Evolutionary conservation across 2,329 filamentous ascomycete species (phyloP).

Genomic region (Colletotrichum salicis): DNA sequence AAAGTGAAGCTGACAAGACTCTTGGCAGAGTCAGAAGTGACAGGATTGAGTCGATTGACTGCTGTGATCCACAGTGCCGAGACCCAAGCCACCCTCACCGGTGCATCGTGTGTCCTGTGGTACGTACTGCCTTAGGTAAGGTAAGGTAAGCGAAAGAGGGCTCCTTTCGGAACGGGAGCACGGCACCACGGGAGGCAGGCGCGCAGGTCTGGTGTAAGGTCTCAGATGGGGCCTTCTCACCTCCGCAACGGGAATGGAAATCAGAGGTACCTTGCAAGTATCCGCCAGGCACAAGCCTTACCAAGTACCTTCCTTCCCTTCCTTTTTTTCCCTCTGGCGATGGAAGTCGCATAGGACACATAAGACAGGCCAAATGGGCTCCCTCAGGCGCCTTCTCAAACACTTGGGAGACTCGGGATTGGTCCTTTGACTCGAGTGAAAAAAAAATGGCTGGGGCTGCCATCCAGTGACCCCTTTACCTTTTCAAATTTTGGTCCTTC

Average conservation of each 20-base stretch:
- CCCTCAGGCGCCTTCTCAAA: slow-evolving; percentile 3
- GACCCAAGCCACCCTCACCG: slow-evolving; percentile 25
- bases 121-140: not conserved
- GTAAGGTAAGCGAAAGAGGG: not conserved
- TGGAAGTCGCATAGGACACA: not conserved
- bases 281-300: not conserved
- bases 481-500: not conserved
- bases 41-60: not conserved
- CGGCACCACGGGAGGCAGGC: too few species aligned
- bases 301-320: not conserved
- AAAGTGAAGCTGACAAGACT: slow-evolving; percentile 21
- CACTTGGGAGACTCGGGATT: not conserved
- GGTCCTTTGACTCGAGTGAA: not conserved
- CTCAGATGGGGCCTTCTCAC: too few species aligned
- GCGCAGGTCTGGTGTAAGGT: too few species aligned
- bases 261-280: slow-evolving; percentile 2
- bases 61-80: slow-evolving; percentile 22
- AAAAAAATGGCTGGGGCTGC: not conserved
- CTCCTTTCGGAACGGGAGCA: not conserved
- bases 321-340: not conserved
- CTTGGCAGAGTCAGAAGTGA: slow-evolving; percentile 31
- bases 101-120: not conserved
- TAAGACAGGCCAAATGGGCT: not conserved
- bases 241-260: not conserved
- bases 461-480: not conserved